These are phyloP conservation scores for Cyclocybe cylindracea DNA, from an alignment of 768 basidiomycete species.

Conservation along the genomic window DNA sequence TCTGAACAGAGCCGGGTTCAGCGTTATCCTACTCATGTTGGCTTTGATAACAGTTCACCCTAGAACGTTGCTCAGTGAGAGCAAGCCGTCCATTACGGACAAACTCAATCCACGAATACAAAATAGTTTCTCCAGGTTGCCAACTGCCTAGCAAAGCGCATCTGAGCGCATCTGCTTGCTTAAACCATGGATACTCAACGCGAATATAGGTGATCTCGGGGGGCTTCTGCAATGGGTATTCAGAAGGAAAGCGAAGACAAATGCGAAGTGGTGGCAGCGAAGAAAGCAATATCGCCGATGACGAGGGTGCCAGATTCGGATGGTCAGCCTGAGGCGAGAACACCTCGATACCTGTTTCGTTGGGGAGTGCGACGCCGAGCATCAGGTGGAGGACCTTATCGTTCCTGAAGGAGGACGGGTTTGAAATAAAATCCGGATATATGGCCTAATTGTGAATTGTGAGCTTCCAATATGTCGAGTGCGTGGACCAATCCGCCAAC, in stretches of 20 bases:
- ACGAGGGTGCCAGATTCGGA: background rate
- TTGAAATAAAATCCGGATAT: conserved; percentile 8
- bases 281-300: conserved; percentile 37
- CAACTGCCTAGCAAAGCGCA: conserved; percentile 51
- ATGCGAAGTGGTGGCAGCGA: conserved; percentile 60
- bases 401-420: background rate
- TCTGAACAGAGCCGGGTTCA: conserved; percentile 24
- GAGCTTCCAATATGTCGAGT: background rate
- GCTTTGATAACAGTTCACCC: too few species aligned
- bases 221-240: conserved; percentile 54
- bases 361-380: conserved; percentile 4
- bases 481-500: background rate
- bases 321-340: conserved; percentile 1
- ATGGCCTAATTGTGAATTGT: conserved; percentile 1
- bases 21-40: too few species aligned
- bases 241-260: conserved; percentile 45
- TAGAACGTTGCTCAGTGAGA: background rate
- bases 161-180: conserved; percentile 35
- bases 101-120: conserved; percentile 71
- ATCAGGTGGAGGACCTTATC: conserved; percentile 3
- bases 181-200: conserved; percentile 59
- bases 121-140: conserved; percentile 54
- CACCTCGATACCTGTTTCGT: conserved; percentile 2
- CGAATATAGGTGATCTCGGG: conserved; percentile 55
- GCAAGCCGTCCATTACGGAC: conserved; percentile 57